Base-by-base conservation (phyloP, 1,284 basidiomycete genomes). In the Ustilago cynodontis region DNA sequence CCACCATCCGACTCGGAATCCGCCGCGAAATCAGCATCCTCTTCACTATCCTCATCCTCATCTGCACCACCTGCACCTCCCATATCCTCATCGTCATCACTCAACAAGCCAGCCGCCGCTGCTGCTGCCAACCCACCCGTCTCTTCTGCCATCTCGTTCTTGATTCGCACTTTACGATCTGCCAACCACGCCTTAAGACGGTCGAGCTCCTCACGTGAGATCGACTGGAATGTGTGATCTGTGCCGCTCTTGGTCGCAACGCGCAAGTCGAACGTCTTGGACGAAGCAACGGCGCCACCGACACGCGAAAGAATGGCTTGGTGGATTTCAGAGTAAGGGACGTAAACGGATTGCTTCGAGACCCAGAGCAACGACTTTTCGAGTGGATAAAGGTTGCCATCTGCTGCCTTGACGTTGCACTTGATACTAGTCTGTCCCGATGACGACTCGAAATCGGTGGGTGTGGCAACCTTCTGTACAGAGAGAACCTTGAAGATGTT, bases 341-440 rank as follows among this genome's bases (percentile, higher is more conserved):
- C 90, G 81, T 98, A 92, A 41, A 92, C 92, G 1, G 97, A 95
- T 82, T 95, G 93, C 87, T 98, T 99, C 67, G 95, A 95, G 62
- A 99, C 95, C 88, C 98, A 99, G 87, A 99, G 94, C 56, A 99
- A 89, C 86, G 93, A 94, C 90, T 98, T 98, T 86, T 99, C 97
- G 72, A 99, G 91, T 88, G 98, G 91, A 90, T 98, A 99, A 28
- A 99, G 91, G 86, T 98, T 94, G 73, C 97, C 97, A 86, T 98
- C 95, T 16, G 93, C 91, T 49, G 97, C 97, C 88, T 99, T 99
- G 83, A 99, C 90, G 87, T 98, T 98, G 80, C 94, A 95, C 88
- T 98, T 98, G 88, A 99, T 87, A 55, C 88, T 88, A 52, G 87
- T 86, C 65, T 88, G 86, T 10, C 88, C 88, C 61, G 88, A 87